A percentile compares a stretch with the other conserved stretches of the same genome.
These are phyloP conservation scores for Ophiocordyceps polyrhachis-furcata DNA, from an alignment of 2,329 filamentous ascomycete species.

Conservation along the genomic window DNA sequence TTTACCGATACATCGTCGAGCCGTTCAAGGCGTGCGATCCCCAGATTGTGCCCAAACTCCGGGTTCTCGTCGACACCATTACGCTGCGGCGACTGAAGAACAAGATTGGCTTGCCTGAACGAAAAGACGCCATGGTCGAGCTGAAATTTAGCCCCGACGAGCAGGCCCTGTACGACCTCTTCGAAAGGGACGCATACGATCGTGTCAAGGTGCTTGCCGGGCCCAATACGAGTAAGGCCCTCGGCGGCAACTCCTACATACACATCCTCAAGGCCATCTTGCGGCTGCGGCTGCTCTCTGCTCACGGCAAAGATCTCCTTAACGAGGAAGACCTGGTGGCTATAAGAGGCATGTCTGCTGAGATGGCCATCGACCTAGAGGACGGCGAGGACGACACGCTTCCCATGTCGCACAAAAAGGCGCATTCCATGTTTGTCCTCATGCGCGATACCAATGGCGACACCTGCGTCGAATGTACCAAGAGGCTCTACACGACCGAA, in stretches of 20 bases:
- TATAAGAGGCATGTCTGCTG: slow-evolving; percentile 63
- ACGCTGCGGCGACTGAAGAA: slow-evolving; percentile 85
- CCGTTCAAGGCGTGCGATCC: slow-evolving; percentile 80
- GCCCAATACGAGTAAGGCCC: slow-evolving; percentile 36
- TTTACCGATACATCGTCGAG: slow-evolving; percentile 60
- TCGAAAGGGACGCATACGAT: slow-evolving; percentile 62
- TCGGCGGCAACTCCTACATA: slow-evolving; percentile 78
- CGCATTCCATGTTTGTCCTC: slow-evolving; percentile 69
- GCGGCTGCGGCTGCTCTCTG: slow-evolving; percentile 75
- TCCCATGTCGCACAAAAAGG: slow-evolving; percentile 47
- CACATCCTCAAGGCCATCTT: slow-evolving; percentile 85
- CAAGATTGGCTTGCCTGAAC: slow-evolving; percentile 62
- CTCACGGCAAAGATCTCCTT: slow-evolving; percentile 82
- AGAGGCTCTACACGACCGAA: slow-evolving; percentile 38
- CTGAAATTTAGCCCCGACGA: slow-evolving; percentile 65
- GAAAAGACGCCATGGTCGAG: slow-evolving; percentile 52
- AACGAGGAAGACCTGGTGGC: slow-evolving; percentile 65
- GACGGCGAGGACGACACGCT: slow-evolving; percentile 47
- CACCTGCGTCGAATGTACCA: slow-evolving; percentile 50
- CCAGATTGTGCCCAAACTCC: slow-evolving; percentile 66
- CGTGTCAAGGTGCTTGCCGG: slow-evolving; percentile 59
- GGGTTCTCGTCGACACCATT: slow-evolving; percentile 83
- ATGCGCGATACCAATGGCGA: slow-evolving; percentile 70
- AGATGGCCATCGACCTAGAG: slow-evolving; percentile 77
- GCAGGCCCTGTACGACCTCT: slow-evolving; percentile 61